Evolutionary conservation across 2,329 filamentous ascomycete genomes (phyloP).

Genomic region (Trichophyton simii): DNA sequence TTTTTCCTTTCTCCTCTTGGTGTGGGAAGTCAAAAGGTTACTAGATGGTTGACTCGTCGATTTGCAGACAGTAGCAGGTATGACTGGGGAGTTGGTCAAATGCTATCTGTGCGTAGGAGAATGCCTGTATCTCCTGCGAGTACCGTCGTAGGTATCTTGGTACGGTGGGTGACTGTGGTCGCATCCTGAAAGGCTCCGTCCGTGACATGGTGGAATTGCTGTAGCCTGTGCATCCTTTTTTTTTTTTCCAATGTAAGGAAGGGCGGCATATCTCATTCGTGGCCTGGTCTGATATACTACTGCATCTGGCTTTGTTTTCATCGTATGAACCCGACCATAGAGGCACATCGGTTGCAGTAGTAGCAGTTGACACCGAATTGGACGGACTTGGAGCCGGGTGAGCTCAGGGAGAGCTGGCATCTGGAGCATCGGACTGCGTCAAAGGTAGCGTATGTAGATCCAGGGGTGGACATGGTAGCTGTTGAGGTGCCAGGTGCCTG

Average conservation of each 20-base stretch:
- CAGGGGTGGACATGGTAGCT: slow-evolving; percentile 16
- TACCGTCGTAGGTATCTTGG: neutral
- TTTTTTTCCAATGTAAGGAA: too few relatives aligned
- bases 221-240: too few relatives aligned
- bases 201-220: too few relatives aligned
- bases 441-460: slow-evolving; percentile 15
- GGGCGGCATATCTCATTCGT: neutral
- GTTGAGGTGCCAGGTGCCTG: slow-evolving; percentile 19
- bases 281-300: too few relatives aligned
- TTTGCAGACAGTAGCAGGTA: neutral
- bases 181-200: too few relatives aligned
- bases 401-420: slow-evolving; percentile 35
- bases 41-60: neutral
- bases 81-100: neutral
- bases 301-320: slow-evolving; percentile 17
- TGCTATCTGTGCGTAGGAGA: neutral
- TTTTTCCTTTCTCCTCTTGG: neutral
- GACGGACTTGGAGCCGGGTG: slow-evolving; percentile 29
- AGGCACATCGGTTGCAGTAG: slow-evolving; percentile 36
- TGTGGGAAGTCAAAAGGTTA: too few relatives aligned
- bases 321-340: slow-evolving; percentile 32
- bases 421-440: slow-evolving; percentile 34
- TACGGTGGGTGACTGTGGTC: neutral
- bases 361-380: slow-evolving; percentile 40
- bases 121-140: neutral